phyloP scores from a whole-genome alignment of 2,329 filamentous ascomycete genomes.

The Passalora sequoiae region DNA sequence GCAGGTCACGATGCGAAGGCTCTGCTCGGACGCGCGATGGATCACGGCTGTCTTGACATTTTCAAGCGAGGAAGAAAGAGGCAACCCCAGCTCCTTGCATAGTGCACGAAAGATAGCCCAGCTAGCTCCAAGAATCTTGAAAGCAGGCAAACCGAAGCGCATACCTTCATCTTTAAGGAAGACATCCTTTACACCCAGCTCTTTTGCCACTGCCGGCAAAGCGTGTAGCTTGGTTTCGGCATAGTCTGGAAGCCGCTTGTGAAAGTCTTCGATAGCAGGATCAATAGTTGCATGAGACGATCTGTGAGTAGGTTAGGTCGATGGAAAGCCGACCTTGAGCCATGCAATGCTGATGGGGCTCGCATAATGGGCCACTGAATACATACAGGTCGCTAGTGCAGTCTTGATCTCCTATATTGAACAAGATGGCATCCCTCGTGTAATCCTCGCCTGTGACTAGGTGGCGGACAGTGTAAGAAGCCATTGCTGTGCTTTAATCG shows the following conservation, averaged over 20 bases:
- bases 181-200: conserved; percentile 54
- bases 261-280: conserved; percentile 44
- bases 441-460: too few species aligned
- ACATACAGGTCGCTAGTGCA: too few species aligned
- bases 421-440: too few species aligned
- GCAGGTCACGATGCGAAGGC: conserved; percentile 53
- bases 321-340: too few species aligned
- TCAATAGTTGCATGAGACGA: too few species aligned
- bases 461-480: too few species aligned
- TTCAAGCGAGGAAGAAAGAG: conserved; percentile 41
- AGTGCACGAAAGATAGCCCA: conserved; percentile 64
- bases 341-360: too few species aligned
- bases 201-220: conserved; percentile 51
- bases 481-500: too few species aligned
- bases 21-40: conserved; percentile 22
- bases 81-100: conserved; percentile 41
- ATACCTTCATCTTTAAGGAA: conserved; percentile 67
- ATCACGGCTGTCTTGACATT: conserved; percentile 37
- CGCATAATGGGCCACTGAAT: too few species aligned
- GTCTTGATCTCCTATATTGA: too few species aligned
- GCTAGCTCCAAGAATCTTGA: conserved; percentile 76
- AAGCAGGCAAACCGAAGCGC: conserved; percentile 65
- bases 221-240: conserved; percentile 50
- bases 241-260: conserved; percentile 55
- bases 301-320: too few species aligned